Evolutionary conservation across 768 basidiomycete species (phyloP).

Genomic region (Candolleomyces efflorescens): DNA sequence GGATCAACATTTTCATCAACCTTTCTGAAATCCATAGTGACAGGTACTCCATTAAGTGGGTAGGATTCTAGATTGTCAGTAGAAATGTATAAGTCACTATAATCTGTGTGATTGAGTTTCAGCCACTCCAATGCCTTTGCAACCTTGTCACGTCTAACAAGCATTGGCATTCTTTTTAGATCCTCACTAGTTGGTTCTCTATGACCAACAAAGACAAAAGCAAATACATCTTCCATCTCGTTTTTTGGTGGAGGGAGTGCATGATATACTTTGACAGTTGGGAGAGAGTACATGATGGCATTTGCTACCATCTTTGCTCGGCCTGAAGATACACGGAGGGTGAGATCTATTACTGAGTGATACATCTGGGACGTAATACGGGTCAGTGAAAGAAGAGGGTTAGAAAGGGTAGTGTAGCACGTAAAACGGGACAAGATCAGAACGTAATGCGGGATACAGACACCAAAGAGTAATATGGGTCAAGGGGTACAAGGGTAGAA

Average conservation of each 20-base stretch:
- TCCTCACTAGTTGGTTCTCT: slow-evolving; percentile 20
- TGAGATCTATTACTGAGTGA: too few relatives aligned
- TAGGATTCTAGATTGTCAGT: slow-evolving; percentile 19
- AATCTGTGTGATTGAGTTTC: slow-evolving; percentile 30
- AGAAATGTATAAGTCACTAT: slow-evolving; percentile 26
- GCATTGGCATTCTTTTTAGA: slow-evolving; percentile 19
- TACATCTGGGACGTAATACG: too few relatives aligned
- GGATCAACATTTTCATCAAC: not conserved
- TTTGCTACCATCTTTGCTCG: slow-evolving; percentile 1
- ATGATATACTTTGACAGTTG: not conserved
- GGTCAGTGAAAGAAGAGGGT: too few relatives aligned
- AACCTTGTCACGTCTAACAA: slow-evolving; percentile 22
- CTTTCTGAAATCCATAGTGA: slow-evolving; percentile 17
- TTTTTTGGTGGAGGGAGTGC: not conserved
- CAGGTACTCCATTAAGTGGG: slow-evolving; percentile 18
- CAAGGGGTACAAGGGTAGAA: too few relatives aligned
- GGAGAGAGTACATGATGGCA: not conserved
- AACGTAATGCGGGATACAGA: too few relatives aligned
- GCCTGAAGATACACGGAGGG: slow-evolving; percentile 13
- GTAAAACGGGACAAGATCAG: too few relatives aligned
- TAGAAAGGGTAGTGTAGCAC: too few relatives aligned
- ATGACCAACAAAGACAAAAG: slow-evolving; percentile 27
- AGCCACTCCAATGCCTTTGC: slow-evolving; percentile 28
- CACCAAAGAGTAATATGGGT: too few relatives aligned
- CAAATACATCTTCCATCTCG: slow-evolving; percentile 28